A percentile compares a stretch with the other conserved stretches of the same genome.
phyloP scores from a whole-genome alignment of 306 rosid species.

The Vigna reflexopilosa region DNA sequence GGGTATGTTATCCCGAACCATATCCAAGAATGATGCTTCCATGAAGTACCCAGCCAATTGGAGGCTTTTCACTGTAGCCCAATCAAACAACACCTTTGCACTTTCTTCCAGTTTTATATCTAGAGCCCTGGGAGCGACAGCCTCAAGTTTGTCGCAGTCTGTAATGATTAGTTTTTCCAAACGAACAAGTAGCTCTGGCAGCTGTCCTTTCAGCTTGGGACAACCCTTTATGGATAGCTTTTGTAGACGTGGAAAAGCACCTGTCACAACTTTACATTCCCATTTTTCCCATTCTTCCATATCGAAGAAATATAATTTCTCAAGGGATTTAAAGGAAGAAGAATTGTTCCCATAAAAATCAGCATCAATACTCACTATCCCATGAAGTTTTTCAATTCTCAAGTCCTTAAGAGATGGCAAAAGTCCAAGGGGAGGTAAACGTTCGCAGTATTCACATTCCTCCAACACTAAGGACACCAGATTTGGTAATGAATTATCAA shows the following conservation, averaged over 20 bases:
- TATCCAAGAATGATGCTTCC: not conserved
- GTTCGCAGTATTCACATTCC: fast-evolving
- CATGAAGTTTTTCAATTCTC: too few relatives aligned
- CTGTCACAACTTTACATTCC: not conserved
- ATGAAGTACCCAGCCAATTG: not conserved
- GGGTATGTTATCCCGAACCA: too few relatives aligned
- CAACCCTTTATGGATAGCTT: not conserved
- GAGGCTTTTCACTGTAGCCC: not conserved
- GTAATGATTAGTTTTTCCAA: not conserved
- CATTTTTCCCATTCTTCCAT: not conserved
- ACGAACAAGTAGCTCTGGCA: not conserved
- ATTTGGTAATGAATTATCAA: too few relatives aligned
- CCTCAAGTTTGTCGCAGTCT: not conserved
- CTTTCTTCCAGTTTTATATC: not conserved
- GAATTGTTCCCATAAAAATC: too few relatives aligned
- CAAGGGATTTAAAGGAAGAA: too few relatives aligned
- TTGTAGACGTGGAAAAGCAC: conserved; percentile 1
- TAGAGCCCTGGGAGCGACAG: not conserved
- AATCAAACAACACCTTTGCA: not conserved
- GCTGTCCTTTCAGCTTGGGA: not conserved
- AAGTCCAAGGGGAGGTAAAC: not conserved
- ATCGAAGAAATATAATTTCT: too few relatives aligned
- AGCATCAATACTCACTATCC: too few relatives aligned
- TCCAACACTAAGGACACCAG: too few relatives aligned
- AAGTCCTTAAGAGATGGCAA: not conserved